These are phyloP conservation scores for Microcyclospora pomicola DNA, from an alignment of 2,329 filamentous ascomycete species.

Conservation along the genomic window DNA sequence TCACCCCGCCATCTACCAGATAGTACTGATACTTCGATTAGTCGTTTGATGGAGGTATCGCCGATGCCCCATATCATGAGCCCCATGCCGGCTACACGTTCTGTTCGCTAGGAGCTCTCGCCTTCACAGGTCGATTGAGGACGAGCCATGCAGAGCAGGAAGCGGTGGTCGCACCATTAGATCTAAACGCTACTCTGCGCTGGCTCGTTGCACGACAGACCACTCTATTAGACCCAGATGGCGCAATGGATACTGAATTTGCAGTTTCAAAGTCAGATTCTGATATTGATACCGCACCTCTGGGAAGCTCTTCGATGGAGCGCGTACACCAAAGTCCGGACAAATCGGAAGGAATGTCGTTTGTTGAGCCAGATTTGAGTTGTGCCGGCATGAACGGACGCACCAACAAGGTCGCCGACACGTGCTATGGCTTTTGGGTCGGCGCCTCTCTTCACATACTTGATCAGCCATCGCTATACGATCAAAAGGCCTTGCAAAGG, in stretches of 20 bases:
- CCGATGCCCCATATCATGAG: conserved; percentile 65
- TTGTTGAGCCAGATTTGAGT: conserved; percentile 3
- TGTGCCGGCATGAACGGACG: conserved; percentile 71
- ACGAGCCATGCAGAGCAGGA: background rate
- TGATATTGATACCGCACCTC: background rate
- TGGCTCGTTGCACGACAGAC: conserved; percentile 38
- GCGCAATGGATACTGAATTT: conserved; percentile 23
- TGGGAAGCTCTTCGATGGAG: background rate
- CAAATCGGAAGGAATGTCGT: conserved; percentile 6
- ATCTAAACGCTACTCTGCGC: conserved; percentile 27
- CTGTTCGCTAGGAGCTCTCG: conserved; percentile 67
- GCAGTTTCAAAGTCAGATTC: background rate
- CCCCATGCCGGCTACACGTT: conserved; percentile 86
- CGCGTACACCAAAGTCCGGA: conserved; percentile 14
- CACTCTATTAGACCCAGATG: conserved; percentile 25
- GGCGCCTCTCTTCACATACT: conserved; percentile 40
- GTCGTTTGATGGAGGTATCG: conserved; percentile 76
- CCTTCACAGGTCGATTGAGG: conserved; percentile 54
- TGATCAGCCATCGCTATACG: conserved; percentile 8
- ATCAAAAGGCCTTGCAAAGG: conserved; percentile 29
- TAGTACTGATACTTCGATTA: conserved; percentile 30
- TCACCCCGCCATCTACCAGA: conserved; percentile 1
- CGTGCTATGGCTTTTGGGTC: conserved; percentile 94
- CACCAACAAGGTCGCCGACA: conserved; percentile 82
- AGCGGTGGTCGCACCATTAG: conserved; percentile 14